Evolutionary conservation across 148 eudicot genomes (phyloP), one percentile per base, ranked within the genome.

Genomic region (Vaccinium darrowii): DNA sequence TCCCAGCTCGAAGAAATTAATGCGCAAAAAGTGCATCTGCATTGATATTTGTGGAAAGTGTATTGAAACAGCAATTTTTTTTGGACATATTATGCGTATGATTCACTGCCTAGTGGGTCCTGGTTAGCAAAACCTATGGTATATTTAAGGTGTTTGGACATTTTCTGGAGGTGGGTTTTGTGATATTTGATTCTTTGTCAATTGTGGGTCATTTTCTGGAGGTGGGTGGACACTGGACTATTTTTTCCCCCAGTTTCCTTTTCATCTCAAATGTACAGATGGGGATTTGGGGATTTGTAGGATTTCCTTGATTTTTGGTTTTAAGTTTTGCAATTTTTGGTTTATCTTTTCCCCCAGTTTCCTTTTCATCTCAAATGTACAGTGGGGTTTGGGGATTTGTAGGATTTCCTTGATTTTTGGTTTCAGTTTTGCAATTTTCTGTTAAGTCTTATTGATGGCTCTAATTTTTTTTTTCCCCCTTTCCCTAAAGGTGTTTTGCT

Each of bases 121-220:
- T 51, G 11, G 53, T 51, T 51, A 51, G 53, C 53, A 8, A 51
- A 51, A 51, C 53, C 53, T 1, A 51, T 51, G 0, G 2, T 51
- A 51, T 51, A 79, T 56, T 21, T 76, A 23, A 49, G 80, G 33
- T 50, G 47, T 27, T 78, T 78, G 43, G 58, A 7, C 43, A 12
- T 82, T 52, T 82, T 82, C 51, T 73, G 23, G 79, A 63, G 76
- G 54, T 74, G 1, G 67, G 47, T 43, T 27, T 78, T 78, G 60
- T 80, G 14, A 39, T 81, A 53, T 69, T 72, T 69, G 16, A 11
- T 51, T 82, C 54, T 82, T 72, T 69, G 25, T 82, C 78, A 8
- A 27, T 10, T 9, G 14, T 8, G 75, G 62, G n/a, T 69, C 43
- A 12, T 82, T 52, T 43, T 82, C 51, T 83, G 43, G 79, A 63